Conservation (phyloP, 2,329 filamentous ascomycete genomes). For the Phaeomoniella chlamydospora region DNA sequence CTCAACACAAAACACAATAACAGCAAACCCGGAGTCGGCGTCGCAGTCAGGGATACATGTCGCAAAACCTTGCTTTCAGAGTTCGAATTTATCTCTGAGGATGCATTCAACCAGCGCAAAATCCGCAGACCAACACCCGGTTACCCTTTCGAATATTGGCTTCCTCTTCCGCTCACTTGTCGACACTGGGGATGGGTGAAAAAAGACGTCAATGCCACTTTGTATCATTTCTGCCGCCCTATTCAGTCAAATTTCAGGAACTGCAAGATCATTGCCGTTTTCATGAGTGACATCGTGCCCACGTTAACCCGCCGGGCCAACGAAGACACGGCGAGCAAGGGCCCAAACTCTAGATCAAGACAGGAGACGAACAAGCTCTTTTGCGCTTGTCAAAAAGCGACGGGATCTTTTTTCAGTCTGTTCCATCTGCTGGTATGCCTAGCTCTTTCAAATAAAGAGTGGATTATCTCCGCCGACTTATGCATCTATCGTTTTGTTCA, state of each 20-base stretch:
- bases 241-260: slow-evolving; percentile 12
- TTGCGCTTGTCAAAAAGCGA: slow-evolving; percentile 39
- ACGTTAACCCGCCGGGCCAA: slow-evolving; percentile 25
- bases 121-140: slow-evolving; percentile 29
- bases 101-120: slow-evolving; percentile 21
- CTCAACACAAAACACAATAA: slow-evolving; percentile 26
- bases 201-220: slow-evolving; percentile 10
- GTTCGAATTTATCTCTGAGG: slow-evolving; percentile 32
- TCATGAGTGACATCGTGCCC: slow-evolving; percentile 38
- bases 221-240: slow-evolving; percentile 14
- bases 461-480: no score
- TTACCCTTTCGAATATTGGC: slow-evolving; percentile 26
- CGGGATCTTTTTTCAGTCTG: slow-evolving; percentile 37
- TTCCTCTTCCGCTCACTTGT: slow-evolving; percentile 31
- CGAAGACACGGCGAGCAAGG: no score
- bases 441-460: no score
- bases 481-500: no score
- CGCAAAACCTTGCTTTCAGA: slow-evolving; percentile 25
- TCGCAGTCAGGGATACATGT: slow-evolving; percentile 13
- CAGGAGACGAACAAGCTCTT: no score
- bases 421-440: slow-evolving; percentile 37
- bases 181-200: slow-evolving; percentile 29
- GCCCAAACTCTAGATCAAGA: no score
- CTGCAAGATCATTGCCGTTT: slow-evolving; percentile 18
- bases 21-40: slow-evolving; percentile 28